A percentile compares a stretch with the other conserved stretches of the same genome.
Evolutionary conservation across 352 stramenopile genomes (phyloP).

Genomic region (Saprolegnia diclina): DNA sequence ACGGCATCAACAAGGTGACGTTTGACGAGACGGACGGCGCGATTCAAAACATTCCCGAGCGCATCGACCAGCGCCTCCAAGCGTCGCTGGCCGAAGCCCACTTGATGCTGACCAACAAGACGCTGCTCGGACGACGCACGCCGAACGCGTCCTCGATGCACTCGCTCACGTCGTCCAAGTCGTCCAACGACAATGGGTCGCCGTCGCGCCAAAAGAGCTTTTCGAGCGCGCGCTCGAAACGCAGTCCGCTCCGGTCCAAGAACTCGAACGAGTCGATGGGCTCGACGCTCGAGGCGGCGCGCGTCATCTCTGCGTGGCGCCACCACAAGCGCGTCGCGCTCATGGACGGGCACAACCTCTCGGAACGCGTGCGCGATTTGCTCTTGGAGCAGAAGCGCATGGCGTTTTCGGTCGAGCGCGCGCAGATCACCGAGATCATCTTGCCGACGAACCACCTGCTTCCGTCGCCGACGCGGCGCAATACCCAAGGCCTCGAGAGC

Average conservation of each 20-base stretch:
- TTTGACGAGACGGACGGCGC: constrained; percentile 77
- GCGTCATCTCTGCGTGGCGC: constrained; percentile 77
- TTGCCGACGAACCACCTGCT: constrained; percentile 49
- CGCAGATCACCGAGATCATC: constrained; percentile 82
- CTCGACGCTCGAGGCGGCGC: constrained; percentile 50
- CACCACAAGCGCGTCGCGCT: constrained; percentile 82
- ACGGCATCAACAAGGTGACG: constrained; percentile 64
- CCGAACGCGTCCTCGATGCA: constrained; percentile 21
- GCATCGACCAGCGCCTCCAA: constrained; percentile 68
- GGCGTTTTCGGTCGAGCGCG: constrained; percentile 75
- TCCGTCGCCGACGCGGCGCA: not conserved
- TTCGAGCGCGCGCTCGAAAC: constrained; percentile 27
- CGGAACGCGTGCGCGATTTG: constrained; percentile 63
- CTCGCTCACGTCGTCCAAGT: constrained; percentile 17
- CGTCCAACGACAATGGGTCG: constrained; percentile 19
- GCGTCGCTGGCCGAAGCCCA: constrained; percentile 72
- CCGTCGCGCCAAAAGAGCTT: not conserved
- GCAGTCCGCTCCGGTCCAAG: constrained; percentile 38
- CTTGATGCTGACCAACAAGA: constrained; percentile 70
- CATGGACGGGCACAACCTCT: constrained; percentile 85
- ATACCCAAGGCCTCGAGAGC: constrained; percentile 4
- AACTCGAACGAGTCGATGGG: constrained; percentile 34
- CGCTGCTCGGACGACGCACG: constrained; percentile 24
- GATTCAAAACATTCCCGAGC: constrained; percentile 83
- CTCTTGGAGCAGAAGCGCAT: constrained; percentile 85